Evolutionary conservation across 2,329 filamentous ascomycete genomes (phyloP).

Genomic region (Penicillium sp.): DNA sequence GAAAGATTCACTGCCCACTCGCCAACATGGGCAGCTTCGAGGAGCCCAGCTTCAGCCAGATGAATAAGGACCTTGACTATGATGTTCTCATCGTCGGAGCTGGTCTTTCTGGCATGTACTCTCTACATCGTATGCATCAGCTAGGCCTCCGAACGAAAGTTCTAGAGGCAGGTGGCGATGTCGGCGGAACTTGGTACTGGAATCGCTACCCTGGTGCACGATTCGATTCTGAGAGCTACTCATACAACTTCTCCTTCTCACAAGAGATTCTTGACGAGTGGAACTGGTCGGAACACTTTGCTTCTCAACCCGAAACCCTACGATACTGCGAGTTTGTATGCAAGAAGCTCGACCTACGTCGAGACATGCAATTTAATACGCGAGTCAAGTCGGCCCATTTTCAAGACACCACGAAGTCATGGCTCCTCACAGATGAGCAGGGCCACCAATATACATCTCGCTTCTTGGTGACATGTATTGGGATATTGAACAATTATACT

Average conservation of each 20-base stretch:
- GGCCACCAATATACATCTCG: slow-evolving; percentile 5
- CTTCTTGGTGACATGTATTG: slow-evolving; percentile 10
- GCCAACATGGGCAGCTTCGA: slow-evolving; percentile 21
- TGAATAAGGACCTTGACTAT: slow-evolving; percentile 17
- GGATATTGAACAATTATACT: slow-evolving; percentile 21
- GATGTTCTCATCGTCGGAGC: slow-evolving; percentile 26
- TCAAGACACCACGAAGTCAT: slow-evolving; percentile 1
- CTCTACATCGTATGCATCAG: slow-evolving; percentile 47
- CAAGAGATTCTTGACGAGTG: slow-evolving; percentile 49
- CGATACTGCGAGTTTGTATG: slow-evolving; percentile 11
- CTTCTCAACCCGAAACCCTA: slow-evolving; percentile 15
- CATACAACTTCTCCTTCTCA: slow-evolving; percentile 12
- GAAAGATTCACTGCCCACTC: background rate
- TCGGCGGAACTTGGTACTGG: slow-evolving; percentile 18
- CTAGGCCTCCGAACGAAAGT: slow-evolving; percentile 32
- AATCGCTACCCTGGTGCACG: slow-evolving; percentile 13
- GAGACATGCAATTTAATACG: slow-evolving; percentile 13
- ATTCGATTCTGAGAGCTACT: slow-evolving; percentile 14
- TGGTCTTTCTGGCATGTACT: slow-evolving; percentile 38
- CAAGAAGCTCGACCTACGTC: slow-evolving; percentile 8
- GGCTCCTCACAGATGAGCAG: slow-evolving; percentile 3
- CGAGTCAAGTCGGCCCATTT: slow-evolving; percentile 10
- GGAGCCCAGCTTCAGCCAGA: slow-evolving; percentile 8
- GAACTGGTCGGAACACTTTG: slow-evolving; percentile 13
- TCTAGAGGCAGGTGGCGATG: slow-evolving; percentile 19